These are phyloP conservation scores for Talaromyces sp. DNA, from an alignment of 2,329 filamentous ascomycete genomes.

Conservation along the genomic window DNA sequence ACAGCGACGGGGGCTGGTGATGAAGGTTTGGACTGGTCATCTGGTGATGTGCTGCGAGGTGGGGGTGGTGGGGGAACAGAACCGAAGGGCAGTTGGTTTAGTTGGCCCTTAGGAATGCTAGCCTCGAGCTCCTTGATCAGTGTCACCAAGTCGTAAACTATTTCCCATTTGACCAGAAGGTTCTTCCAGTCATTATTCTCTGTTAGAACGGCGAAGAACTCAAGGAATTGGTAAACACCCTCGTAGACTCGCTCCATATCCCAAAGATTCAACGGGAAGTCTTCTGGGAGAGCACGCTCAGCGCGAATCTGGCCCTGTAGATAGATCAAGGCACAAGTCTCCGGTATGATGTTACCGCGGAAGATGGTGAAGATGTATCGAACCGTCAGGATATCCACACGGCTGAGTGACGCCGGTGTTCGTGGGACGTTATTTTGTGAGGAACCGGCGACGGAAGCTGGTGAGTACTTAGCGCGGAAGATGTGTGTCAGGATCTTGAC, in stretches of 20 bases:
- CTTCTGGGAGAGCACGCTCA: constrained; percentile 72
- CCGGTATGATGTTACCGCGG: constrained; percentile 86
- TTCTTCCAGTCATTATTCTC: constrained; percentile 82
- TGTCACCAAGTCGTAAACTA: constrained; percentile 83
- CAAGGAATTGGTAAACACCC: constrained; percentile 88
- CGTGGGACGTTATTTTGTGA: constrained; percentile 57
- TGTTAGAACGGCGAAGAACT: constrained; percentile 87
- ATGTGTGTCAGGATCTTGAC: constrained; percentile 89
- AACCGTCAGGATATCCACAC: constrained; percentile 67
- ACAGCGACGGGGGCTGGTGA: constrained; percentile 52
- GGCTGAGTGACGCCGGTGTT: constrained; percentile 58
- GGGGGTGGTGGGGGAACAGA: constrained; percentile 25
- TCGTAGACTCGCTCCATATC: constrained; percentile 98
- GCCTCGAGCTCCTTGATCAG: constrained; percentile 84
- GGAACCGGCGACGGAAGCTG: constrained; percentile 50
- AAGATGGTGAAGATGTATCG: constrained; percentile 94
- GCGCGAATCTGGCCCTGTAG: constrained; percentile 87
- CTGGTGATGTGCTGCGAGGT: constrained; percentile 32
- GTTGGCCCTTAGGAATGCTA: constrained; percentile 80
- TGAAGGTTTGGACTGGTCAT: constrained; percentile 34
- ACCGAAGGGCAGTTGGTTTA: constrained; percentile 49
- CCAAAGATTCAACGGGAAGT: constrained; percentile 94
- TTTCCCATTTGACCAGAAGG: constrained; percentile 88
- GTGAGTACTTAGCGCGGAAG: constrained; percentile 67
- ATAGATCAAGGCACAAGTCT: constrained; percentile 92